Base-by-base conservation (phyloP, 2,329 filamentous ascomycete genomes). In the Verticillium isaacii region DNA sequence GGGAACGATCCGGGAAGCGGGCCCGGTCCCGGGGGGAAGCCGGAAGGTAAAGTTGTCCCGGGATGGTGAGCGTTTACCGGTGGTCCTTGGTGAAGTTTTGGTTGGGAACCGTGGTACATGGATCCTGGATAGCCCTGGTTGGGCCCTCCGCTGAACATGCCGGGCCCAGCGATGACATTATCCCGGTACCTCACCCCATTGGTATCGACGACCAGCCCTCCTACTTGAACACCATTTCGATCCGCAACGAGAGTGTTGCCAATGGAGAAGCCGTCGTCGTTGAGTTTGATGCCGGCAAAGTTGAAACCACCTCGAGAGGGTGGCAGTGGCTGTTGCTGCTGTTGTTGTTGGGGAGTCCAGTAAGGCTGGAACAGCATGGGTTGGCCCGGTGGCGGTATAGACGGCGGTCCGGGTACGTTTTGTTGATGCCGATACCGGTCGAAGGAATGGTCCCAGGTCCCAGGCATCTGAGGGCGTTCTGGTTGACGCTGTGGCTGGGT, bases 201-300 rank as follows among this genome's bases (percentile, higher is more conserved):
- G 17, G 70, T 71, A 63, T 81, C 77, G 39, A 79, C 74, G 1
- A 78, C 70, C 25, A 82, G 63, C 8, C 73, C 75, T 29, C 80
- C 78, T 62, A 84, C 76, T 23, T 79, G 74, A 60, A 85, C 66
- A 12, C 82, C 77, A 60, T 76, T 76, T 59, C 72, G 69, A 65
- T 82, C 78, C 4, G 77, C 78, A 52, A 79, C 74, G 58, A 83
- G 74, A 2, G 65, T 71, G 41, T 77, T 73, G 5, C 78, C 81
- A 62, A 78, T 76, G 4, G 75, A 74, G 32, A 82, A 70, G 17
- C 76, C 72, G 36, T 81, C 75, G n/a, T 73, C 71, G 41, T 79
- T 77, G 14, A 84, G 67, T 6, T 72, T 71, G 25, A 84, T 72
- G 9, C 76, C 75, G 0, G 71, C 76, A 58, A 78, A 70, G 17